These are phyloP conservation scores for Serendipita sp. DNA, from an alignment of 768 basidiomycete genomes.

Conservation along the genomic window DNA sequence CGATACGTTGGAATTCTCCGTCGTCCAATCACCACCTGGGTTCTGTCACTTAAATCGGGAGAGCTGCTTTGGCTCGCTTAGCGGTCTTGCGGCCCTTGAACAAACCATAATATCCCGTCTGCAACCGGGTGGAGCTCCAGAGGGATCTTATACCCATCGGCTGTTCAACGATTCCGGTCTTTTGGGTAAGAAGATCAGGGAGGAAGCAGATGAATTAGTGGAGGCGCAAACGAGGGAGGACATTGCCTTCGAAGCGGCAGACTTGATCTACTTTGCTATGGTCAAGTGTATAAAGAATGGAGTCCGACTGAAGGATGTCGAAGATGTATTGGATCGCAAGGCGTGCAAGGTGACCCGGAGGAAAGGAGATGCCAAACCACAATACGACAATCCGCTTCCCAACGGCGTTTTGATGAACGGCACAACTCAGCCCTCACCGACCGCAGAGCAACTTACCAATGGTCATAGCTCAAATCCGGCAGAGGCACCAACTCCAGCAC, in stretches of 20 bases:
- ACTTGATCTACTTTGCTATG: conserved; percentile 83
- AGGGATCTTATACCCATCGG: conserved; percentile 80
- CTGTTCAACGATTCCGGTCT: conserved; percentile 70
- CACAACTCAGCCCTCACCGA: background rate
- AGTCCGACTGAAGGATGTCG: conserved; percentile 69
- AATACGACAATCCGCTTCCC: conserved; percentile 27
- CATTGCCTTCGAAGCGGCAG: conserved; percentile 87
- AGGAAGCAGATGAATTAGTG: conserved; percentile 97
- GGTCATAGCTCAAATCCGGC: conserved; percentile 13
- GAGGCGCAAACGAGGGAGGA: conserved; percentile 61
- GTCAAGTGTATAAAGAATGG: conserved; percentile 72
- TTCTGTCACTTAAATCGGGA: conserved; percentile 84
- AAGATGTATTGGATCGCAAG: conserved; percentile 67
- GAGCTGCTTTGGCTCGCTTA: conserved; percentile 73
- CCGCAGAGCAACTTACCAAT: background rate
- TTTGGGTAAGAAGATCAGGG: conserved; percentile 88
- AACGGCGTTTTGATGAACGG: background rate
- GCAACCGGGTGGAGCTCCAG: conserved; percentile 43
- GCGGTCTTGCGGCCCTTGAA: conserved; percentile 71
- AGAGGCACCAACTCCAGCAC: background rate
- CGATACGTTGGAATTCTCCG: conserved; percentile 81
- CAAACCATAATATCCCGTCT: conserved; percentile 57
- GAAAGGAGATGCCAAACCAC: conserved; percentile 82
- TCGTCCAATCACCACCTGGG: conserved; percentile 76
- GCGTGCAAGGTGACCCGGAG: conserved; percentile 75